phyloP scores from a whole-genome alignment of 768 basidiomycete genomes.

The Hortiboletus campestris region DNA sequence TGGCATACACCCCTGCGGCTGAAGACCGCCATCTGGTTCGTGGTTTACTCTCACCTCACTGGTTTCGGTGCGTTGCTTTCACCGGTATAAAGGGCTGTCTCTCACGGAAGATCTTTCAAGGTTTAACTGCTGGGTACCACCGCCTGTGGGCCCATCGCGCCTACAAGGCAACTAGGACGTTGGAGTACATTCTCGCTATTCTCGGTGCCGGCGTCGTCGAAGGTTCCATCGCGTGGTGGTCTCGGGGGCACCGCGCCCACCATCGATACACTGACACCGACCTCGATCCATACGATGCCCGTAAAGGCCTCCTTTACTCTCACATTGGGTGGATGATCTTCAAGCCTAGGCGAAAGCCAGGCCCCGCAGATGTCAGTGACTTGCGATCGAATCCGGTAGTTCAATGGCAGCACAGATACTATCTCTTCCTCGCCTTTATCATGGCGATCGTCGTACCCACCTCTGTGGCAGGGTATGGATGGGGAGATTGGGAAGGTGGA shows the following conservation, averaged over 20 bases:
- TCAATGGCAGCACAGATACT: constrained; percentile 81
- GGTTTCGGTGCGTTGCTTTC: constrained; percentile 60
- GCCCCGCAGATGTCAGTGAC: constrained; percentile 83
- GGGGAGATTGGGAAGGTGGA: constrained; percentile 26
- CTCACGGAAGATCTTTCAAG: constrained; percentile 27
- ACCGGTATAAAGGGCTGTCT: background rate
- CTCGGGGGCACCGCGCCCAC: constrained; percentile 90
- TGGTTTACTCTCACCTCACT: constrained; percentile 57
- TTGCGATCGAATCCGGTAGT: constrained; percentile 73
- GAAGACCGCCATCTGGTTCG: constrained; percentile 1
- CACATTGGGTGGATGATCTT: constrained; percentile 89
- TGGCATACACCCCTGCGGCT: constrained; percentile 1
- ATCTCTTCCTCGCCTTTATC: constrained; percentile 59
- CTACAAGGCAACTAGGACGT: constrained; percentile 82
- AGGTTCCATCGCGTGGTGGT: constrained; percentile 98
- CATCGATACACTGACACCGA: constrained; percentile 95
- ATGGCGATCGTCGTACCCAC: constrained; percentile 73
- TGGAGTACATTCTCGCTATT: constrained; percentile 80
- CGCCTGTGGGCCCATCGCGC: constrained; percentile 91
- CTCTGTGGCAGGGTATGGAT: constrained; percentile 15
- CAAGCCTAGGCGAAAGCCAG: constrained; percentile 82
- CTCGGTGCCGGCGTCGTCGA: constrained; percentile 88
- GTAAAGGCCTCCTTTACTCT: constrained; percentile 78
- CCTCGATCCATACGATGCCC: constrained; percentile 89
- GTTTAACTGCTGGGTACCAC: constrained; percentile 90